Evolutionary conservation across 1,284 basidiomycete genomes (phyloP), one percentile per base, ranked within the genome.

Genomic region (Melampsora larici-populina): DNA sequence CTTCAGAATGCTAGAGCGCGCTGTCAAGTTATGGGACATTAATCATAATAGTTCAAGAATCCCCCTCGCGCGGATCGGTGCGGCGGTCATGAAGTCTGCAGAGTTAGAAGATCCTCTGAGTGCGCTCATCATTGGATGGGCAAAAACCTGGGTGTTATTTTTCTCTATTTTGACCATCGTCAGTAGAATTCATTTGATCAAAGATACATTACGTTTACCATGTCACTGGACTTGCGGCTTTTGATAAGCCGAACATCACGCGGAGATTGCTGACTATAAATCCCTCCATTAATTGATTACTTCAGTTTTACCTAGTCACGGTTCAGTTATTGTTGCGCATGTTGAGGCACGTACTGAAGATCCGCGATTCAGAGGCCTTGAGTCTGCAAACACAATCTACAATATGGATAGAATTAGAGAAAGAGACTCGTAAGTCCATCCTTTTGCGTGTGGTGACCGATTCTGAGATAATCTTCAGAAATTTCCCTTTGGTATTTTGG

Each of bases 241-340:
- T 21, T 58, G 9, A 24, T 15, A 15, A 24, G n/a, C 7, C 6
- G 13, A 11, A 24, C 7, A 21, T 58, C 21, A 4, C 1, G 21
- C 21, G 21, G 8, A 1, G 55, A 58, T 13, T 58, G 1, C 6
- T 58, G n/a, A 24, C 11, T 58, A 29, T 24, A 24, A 13, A 13
- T 58, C 15, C 5, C 7, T 58, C 55, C 18, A 24, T 58, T n/a
- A 58, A 7, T 13, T 43, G 4, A 58, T 15, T 29, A 8, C n/a
- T 58, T 58, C 13, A 58, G 55, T 58, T 58, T n/a, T 58, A 58
- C 26, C 55, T 58, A 9, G 55, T 58, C 55, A 58, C 55, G n/a
- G 55, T 58, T 24, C 26, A 18, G 21, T 58, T 24, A 24, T 24
- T 58, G 26, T 13, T 58, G 26, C 55, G 55, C 26, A 58, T 58